These are phyloP conservation scores for Acer saccharum DNA, from an alignment of 345 rosid genomes.

Conservation along the genomic window DNA sequence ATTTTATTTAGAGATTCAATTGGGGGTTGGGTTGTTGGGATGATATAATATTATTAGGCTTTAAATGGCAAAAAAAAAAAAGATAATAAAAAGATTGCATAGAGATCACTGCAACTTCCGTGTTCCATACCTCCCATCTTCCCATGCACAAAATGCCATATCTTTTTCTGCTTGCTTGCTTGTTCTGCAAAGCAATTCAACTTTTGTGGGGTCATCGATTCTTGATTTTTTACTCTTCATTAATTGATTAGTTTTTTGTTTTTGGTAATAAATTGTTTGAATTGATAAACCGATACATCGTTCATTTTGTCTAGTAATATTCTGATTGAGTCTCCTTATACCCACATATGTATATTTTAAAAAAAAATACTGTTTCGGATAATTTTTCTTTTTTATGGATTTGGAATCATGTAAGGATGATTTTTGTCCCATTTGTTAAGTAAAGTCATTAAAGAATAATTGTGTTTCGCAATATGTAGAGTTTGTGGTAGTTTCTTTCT, in stretches of 20 bases:
- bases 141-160: slow-evolving; percentile 15
- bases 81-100: background rate
- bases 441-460: background rate
- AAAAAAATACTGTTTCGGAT: background rate
- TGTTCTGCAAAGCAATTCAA: slow-evolving; percentile 8
- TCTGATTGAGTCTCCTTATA: no score
- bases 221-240: background rate
- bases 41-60: background rate
- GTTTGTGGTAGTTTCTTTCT: background rate
- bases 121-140: slow-evolving; percentile 8
- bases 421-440: background rate
- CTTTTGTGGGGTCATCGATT: slow-evolving; percentile 10
- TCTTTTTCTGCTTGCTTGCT: slow-evolving; percentile 4
- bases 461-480: background rate
- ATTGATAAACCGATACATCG: no score
- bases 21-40: slow-evolving; percentile 11
- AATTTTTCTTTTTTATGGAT: background rate
- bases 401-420: background rate
- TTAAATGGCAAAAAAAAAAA: background rate
- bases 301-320: no score
- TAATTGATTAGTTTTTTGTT: no score
- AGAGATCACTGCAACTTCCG: background rate
- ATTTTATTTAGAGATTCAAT: background rate
- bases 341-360: no score
- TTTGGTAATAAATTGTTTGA: no score